Evolutionary conservation across 345 rosid species (phyloP), one percentile per base, ranked within the genome.

Genomic region (Durio zibethinus): DNA sequence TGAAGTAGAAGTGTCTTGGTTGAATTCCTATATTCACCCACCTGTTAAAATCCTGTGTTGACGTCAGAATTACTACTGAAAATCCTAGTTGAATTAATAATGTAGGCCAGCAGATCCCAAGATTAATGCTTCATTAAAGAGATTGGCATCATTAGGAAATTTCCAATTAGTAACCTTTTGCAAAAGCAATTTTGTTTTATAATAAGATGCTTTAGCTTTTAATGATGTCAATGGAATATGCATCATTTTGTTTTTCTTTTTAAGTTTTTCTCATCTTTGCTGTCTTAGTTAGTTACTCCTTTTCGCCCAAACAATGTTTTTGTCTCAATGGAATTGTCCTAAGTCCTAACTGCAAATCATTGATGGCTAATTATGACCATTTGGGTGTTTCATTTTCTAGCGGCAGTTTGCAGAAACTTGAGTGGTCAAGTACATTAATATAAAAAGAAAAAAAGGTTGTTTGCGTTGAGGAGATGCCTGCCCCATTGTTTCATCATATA

Each of bases 171-270:
- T 31, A 29, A 16, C 12, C 40, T 31, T 71, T 71, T 50, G 23
- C 9, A 50, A 71, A 33, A 40, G 29, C 56, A 20, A 10, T 71
- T 56, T 20, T 21, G 10, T 50, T 71, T 71, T 31, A 21, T 38
- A 67, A 20, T 50, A 20, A 21, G 5, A 42, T 66, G 52, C 40
- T 50, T 31, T 70, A 18, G 54, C 54, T 56, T 43, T 45, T 45
- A 71, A 33, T 71, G 61, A 71, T 71, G 75, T 71, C 43, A 50
- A 71, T 10, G 75, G 75, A 20, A 71, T 33, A 71, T 8, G 29
- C 42, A 71, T 71, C 42, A 50, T 71, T 71, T 50, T 50, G 43
- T 50, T 33, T 48, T 59, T 50, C 60, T 31, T 6, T 53, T 50
- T 2, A 48, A 18, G 43, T 50, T 71, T 9, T 68, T 25, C 20